Evolutionary conservation across 169 alveolate species (phyloP), one percentile per base, ranked within the genome.

Genomic region (Plasmodium cynomolgi): DNA sequence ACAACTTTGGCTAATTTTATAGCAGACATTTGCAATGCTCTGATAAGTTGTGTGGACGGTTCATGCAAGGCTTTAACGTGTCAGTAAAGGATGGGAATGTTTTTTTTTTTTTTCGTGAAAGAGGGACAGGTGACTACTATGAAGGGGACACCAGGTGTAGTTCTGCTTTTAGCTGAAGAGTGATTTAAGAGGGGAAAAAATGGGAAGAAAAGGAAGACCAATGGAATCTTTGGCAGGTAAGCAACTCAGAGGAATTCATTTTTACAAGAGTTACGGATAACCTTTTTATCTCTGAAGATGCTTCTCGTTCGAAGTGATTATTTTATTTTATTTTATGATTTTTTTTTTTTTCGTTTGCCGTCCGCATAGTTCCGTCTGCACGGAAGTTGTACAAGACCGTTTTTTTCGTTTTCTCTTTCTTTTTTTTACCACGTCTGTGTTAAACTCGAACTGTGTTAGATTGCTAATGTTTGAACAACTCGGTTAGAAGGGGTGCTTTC

Each of bases 41-140:
- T 86, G 62, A 84, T 86, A 56, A 86, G 83, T 86, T 86, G 93
- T 26, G 93, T 86, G 81, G 93, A 86, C 41, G 93, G 93, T 5
- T 75, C 93, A 1, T 86, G 54, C 20, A 86, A 74, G 47, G 93
- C 93, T 77, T 75, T 86, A 79, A 86, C 93, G 29, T 86, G 93
- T n/a, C 86, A 86, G 47, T 86, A 39, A 77, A 26, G 77, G 31
- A 20, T 68, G 77, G 37, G 37, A 23, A 68, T 7, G 37, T 7
- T 62, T 68, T 23, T 68, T 68, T n/a, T 68, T 68, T 68, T 68
- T 68, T 7, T 6, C n/a, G 17, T 68, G 39, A 23, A 68, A 68
- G 1, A 26, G 0, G 31, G 77, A 23, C 4, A 1, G 34, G 77
- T 26, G 11, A 68, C 17, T 23, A 26, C 31, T 68, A 29, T 68